Evolutionary conservation across 1,284 basidiomycete genomes (phyloP).

Genomic region (Ceratobasidium sp.): DNA sequence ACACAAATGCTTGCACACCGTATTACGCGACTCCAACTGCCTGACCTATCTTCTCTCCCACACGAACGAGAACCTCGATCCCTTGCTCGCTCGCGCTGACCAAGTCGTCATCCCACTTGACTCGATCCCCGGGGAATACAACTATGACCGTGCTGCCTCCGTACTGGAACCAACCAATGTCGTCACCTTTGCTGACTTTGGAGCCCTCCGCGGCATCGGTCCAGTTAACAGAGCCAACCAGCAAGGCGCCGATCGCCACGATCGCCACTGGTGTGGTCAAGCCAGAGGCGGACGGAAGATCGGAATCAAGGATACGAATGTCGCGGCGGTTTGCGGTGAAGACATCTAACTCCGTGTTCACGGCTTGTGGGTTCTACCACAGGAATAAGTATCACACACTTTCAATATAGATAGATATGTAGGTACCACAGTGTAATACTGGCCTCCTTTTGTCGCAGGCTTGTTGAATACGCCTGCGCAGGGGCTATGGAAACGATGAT

Average conservation of each 20-base stretch:
- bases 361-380: constrained; percentile 74
- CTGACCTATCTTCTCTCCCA: constrained; percentile 58
- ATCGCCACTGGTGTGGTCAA: constrained; percentile 64
- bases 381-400: too few relatives aligned
- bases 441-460: constrained; percentile 51
- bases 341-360: constrained; percentile 78
- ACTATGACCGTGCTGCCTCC: constrained; percentile 75
- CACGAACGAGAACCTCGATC: constrained; percentile 79
- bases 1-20: too few relatives aligned
- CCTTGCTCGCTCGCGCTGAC: constrained; percentile 65
- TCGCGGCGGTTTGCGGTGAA: constrained; percentile 75
- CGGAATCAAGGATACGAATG: constrained; percentile 52
- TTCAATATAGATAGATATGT: not conserved
- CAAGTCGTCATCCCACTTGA: constrained; percentile 76
- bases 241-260: constrained; percentile 72
- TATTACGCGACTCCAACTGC: constrained; percentile 13
- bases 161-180: constrained; percentile 68
- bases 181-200: constrained; percentile 51
- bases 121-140: constrained; percentile 69
- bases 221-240: constrained; percentile 68
- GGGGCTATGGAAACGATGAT: constrained; percentile 66
- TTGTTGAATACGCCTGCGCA: constrained; percentile 56
- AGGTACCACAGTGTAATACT: constrained; percentile 53
- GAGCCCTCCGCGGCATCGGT: constrained; percentile 50
- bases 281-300: constrained; percentile 58